phyloP scores from a whole-genome alignment of 2,329 filamentous ascomycete species.

The Didymella glomerata region DNA sequence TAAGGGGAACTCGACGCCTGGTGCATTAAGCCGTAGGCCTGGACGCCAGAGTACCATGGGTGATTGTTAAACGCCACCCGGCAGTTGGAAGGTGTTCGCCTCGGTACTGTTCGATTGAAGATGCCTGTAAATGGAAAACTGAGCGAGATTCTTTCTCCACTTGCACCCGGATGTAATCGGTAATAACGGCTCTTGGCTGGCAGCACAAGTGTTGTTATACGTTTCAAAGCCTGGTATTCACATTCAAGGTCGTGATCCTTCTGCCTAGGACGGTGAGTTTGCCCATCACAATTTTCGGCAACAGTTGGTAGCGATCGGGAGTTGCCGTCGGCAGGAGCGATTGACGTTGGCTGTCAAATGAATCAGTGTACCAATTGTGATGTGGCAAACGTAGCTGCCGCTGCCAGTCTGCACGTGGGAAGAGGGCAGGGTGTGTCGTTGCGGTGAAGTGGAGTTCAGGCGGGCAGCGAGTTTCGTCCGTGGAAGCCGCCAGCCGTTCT shows the following conservation, averaged over 20 bases:
- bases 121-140: not conserved
- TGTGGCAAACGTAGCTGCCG: constrained; percentile 1
- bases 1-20: not conserved
- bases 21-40: not conserved
- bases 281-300: not conserved
- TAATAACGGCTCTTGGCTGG: not conserved
- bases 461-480: constrained; percentile 8
- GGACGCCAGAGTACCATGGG: not conserved
- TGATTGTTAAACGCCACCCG: not conserved
- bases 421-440: not conserved
- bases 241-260: not conserved
- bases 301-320: constrained; percentile 3
- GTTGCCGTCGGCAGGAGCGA: not conserved
- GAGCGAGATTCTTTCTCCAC: not conserved
- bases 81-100: not conserved
- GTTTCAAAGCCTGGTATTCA: not conserved
- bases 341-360: not conserved
- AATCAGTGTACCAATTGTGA: not conserved
- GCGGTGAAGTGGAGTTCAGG: constrained; percentile 6
- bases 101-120: not conserved
- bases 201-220: not conserved
- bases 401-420: not conserved
- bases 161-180: not conserved
- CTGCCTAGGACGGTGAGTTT: not conserved
- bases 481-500: constrained; percentile 6